phyloP scores from a whole-genome alignment of 495 filamentous ascomycete genomes.

The Penicillium steckii region DNA sequence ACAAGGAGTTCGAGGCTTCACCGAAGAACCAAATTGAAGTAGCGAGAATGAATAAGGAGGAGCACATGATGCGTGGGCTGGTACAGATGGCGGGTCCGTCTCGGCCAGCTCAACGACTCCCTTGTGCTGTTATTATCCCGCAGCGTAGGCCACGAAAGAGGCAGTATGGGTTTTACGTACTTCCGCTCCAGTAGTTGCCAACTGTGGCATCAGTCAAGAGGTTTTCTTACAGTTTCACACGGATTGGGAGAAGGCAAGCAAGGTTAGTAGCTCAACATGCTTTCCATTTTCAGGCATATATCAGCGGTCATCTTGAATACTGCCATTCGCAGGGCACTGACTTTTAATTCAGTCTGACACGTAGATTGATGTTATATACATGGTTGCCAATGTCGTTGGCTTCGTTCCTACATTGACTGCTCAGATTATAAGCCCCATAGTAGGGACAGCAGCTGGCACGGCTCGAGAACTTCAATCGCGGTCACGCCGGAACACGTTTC shows the following conservation, averaged over 20 bases:
- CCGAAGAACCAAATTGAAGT: neutral
- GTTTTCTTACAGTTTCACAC: conserved; percentile 14
- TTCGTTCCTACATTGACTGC: conserved; percentile 5
- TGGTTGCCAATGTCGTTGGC: conserved; percentile 6
- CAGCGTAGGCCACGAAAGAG: conserved; percentile 24
- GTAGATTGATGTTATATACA: conserved; percentile 12
- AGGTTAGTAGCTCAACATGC: conserved; percentile 4
- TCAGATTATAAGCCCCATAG: conserved; percentile 2
- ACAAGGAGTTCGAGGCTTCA: conserved; percentile 2
- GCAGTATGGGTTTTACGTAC: conserved; percentile 16
- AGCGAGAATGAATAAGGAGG: conserved; percentile 4
- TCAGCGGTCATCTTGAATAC: no score
- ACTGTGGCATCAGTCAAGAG: conserved; percentile 15
- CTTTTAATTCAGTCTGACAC: conserved; percentile 1
- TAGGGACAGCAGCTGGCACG: conserved; percentile 8
- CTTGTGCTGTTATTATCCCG: conserved; percentile 25
- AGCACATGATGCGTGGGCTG: conserved; percentile 11
- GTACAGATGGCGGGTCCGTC: conserved; percentile 12
- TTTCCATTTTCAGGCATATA: no score
- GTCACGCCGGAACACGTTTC: conserved; percentile 13
- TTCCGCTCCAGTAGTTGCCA: conserved; percentile 7
- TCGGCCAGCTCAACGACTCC: conserved; percentile 7
- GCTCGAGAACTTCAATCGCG: conserved; percentile 13
- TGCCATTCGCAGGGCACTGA: neutral
- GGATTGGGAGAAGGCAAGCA: conserved; percentile 12